Percentiles rank a stretch among this genome's conserved stretches.
These are phyloP conservation scores for Coemansia sp. DNA, from an alignment of 192 early-diverging fungal species.

Conservation along the genomic window DNA sequence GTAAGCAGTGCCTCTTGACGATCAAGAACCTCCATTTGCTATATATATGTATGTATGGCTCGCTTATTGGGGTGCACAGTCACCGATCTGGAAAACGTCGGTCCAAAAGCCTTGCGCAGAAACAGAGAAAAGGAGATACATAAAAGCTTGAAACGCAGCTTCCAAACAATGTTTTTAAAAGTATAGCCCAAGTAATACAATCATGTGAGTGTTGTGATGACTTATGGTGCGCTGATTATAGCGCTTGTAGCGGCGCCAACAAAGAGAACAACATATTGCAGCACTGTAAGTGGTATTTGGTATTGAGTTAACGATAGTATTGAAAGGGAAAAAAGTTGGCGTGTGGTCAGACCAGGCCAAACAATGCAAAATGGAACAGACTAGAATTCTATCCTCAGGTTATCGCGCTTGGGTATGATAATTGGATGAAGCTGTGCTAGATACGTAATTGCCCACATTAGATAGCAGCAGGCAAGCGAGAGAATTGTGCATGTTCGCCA, in stretches of 20 bases:
- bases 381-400: constrained; percentile 59
- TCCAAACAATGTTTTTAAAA: not conserved
- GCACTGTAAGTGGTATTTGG: not conserved
- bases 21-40: constrained; percentile 63
- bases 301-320: not conserved
- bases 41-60: not conserved
- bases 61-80: not conserved
- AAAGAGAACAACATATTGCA: no score
- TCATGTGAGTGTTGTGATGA: not conserved
- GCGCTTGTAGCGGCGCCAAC: no score
- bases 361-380: not conserved
- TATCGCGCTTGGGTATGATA: constrained; percentile 70
- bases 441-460: constrained; percentile 89
- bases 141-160: not conserved
- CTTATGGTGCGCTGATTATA: not conserved
- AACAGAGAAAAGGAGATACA: not conserved
- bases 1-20: constrained; percentile 63
- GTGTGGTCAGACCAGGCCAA: not conserved
- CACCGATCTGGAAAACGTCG: not conserved
- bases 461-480: constrained; percentile 45
- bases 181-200: not conserved
- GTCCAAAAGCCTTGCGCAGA: not conserved
- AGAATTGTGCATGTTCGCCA: constrained; percentile 56
- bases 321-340: not conserved
- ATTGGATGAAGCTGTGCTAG: constrained; percentile 85